Percentiles rank a stretch among this genome's conserved stretches.
phyloP scores from a whole-genome alignment of 805 yeast genomes.

The Candida wancherniae region DNA sequence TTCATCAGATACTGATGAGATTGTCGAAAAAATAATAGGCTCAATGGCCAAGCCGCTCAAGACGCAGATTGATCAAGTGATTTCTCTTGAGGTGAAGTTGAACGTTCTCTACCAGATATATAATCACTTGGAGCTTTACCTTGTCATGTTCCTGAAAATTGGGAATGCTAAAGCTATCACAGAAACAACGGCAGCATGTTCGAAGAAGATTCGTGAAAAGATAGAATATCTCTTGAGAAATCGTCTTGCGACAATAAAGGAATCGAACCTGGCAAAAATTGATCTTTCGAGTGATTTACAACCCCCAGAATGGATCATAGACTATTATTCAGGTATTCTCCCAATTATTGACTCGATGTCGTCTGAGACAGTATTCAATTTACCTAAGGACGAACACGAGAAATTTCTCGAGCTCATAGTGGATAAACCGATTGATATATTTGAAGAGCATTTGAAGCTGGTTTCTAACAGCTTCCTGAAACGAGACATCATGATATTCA shows the following conservation, averaged over 20 bases:
- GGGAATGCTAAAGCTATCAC: conserved; percentile 18
- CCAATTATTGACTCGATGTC: conserved; percentile 45
- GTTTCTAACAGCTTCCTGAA: conserved; percentile 24
- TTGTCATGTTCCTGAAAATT: conserved; percentile 57
- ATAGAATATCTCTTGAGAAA: conserved; percentile 23
- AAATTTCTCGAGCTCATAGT: conserved; percentile 40
- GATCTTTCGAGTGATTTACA: conserved; percentile 52
- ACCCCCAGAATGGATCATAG: conserved; percentile 80
- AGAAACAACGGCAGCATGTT: conserved; percentile 21
- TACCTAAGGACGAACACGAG: conserved; percentile 30
- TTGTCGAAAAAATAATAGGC: conserved; percentile 48
- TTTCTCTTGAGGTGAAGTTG: conserved; percentile 60
- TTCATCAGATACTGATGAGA: conserved; percentile 25
- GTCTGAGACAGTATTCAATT: conserved; percentile 38
- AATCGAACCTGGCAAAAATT: conserved; percentile 36
- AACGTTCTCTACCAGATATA: conserved; percentile 52
- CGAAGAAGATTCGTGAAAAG: conserved; percentile 24
- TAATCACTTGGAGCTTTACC: conserved; percentile 63
- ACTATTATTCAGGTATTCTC: conserved; percentile 57
- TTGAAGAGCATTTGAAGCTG: conserved; percentile 28
- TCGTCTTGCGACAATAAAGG: conserved; percentile 28
- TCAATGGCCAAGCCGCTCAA: conserved; percentile 57
- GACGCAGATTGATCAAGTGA: conserved; percentile 61
- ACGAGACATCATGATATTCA: conserved; percentile 39
- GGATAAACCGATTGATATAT: conserved; percentile 42